Base-by-base conservation (phyloP, 768 basidiomycete genomes). In the Boletus huronensis region DNA sequence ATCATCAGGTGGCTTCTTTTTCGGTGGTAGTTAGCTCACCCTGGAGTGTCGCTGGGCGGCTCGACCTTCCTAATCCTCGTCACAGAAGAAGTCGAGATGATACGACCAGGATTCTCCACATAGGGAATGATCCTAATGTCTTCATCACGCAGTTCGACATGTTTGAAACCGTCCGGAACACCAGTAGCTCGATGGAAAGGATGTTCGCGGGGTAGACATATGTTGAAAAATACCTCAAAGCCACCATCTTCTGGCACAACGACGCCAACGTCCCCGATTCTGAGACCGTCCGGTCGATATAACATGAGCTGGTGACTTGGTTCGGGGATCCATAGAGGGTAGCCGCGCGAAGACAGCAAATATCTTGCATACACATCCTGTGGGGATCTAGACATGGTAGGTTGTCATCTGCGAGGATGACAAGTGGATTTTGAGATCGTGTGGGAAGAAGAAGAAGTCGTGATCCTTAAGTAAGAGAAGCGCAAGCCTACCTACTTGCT, bases 151-250 rank as follows among this genome's bases (percentile, higher is more conserved):
- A 55, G n/a, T 6, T 31, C 13, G n/a, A 74, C 28, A 2, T 57
- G 67, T 2, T 48, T 41, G 53, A 73, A 72, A 10, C 55, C 47
- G 2, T 58, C 58, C 3, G 74, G 70, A 16, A 73, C 62, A 3
- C 61, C 58, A 1, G 21, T 39, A 7, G 23, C 39, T 19, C 35
- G 39, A 11, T 57, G 50, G 21, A 44, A 58, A 6, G 61, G 41
- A 32, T 75, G 69, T 17, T 70, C 61, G 6, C 62, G 67, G 32
- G 72, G 65, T 3, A 71, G 51, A 34, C 66, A 70, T 3, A 74
- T 66, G 43, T 72, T 75, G 61, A 75, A 75, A 1, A 72, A 64
- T 40, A 70, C 70, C 21, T 69, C 66, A 28, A 75, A 76, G 7
- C 59, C 56, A n/a, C 73, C 74, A 40, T 63, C 55, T 2, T 62